A percentile compares a stretch with the other conserved stretches of the same genome.
Conservation (phyloP, 139 green algal genomes). For the Microglena sp. region DNA sequence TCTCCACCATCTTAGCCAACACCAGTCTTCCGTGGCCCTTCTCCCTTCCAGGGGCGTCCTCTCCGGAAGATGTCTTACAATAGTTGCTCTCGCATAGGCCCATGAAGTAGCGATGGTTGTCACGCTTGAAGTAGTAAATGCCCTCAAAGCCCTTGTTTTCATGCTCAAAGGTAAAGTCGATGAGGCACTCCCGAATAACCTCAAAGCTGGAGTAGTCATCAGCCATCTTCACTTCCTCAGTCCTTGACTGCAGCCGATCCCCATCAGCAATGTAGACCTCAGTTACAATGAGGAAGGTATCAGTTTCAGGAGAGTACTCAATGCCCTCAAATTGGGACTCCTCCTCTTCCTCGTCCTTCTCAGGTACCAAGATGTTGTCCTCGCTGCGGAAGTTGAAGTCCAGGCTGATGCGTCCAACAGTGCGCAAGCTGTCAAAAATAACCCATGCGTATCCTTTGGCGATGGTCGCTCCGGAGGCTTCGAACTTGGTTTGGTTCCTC, state of each 20-base stretch:
- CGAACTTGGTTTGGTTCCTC: constrained; percentile 17
- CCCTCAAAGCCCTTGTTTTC: constrained; percentile 30
- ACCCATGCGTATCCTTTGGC: constrained; percentile 24
- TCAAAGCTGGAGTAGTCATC: neutral
- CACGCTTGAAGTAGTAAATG: constrained; percentile 19
- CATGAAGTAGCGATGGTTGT: constrained; percentile 20
- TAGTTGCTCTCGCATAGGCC: constrained; percentile 27
- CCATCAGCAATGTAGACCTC: neutral
- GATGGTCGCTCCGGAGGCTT: constrained; percentile 16
- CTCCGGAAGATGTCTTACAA: neutral
- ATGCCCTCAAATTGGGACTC: constrained; percentile 5
- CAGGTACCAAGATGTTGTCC: constrained; percentile 16
- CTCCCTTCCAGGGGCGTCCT: constrained; percentile 19
- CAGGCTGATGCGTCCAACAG: constrained; percentile 17
- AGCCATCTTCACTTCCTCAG: constrained; percentile 15
- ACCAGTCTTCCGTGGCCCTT: constrained; percentile 26
- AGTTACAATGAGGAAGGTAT: neutral
- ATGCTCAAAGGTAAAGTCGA: constrained; percentile 17
- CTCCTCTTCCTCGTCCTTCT: constrained; percentile 7
- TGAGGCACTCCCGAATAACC: neutral
- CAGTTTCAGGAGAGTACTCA: neutral
- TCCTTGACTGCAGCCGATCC: constrained; percentile 13
- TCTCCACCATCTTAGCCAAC: constrained; percentile 10
- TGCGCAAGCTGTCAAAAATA: constrained; percentile 27
- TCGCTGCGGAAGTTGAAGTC: constrained; percentile 25